Evolutionary conservation across 306 rosid species (phyloP).

Genomic region (Trifolium pratense): DNA sequence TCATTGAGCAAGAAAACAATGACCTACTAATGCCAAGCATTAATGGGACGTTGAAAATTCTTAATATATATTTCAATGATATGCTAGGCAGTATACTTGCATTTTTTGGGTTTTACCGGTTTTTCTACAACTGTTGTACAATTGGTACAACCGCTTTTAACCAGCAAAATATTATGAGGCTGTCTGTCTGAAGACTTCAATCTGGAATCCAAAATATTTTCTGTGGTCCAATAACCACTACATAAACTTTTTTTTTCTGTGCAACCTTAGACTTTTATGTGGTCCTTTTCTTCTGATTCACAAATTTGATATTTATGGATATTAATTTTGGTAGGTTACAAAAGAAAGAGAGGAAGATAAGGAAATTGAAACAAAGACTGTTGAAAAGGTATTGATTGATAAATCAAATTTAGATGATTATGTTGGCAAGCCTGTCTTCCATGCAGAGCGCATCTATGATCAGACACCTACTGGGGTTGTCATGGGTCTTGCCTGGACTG

Average conservation of each 20-base stretch:
- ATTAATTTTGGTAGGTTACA: constrained; percentile 58
- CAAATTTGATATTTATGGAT: constrained; percentile 28
- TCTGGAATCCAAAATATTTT: constrained; percentile 24
- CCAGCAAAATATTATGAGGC: constrained; percentile 9
- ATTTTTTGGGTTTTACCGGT: constrained; percentile 18
- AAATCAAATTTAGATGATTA: constrained; percentile 63
- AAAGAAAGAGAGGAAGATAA: constrained; percentile 46
- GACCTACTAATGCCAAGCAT: constrained; percentile 12
- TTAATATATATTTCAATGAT: constrained; percentile 17
- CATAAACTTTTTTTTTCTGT: constrained; percentile 6
- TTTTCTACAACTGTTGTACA: constrained; percentile 14
- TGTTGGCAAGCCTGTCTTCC: constrained; percentile 99
- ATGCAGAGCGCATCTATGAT: constrained; percentile 88
- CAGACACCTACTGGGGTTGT: constrained; percentile 93
- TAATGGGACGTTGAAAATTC: constrained; percentile 17
- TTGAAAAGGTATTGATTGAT: constrained; percentile 67
- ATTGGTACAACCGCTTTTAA: constrained; percentile 13
- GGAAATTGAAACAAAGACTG: constrained; percentile 49
- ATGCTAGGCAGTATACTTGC: neutral
- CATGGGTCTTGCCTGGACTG: constrained; percentile 99
- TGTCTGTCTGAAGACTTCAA: constrained; percentile 3
- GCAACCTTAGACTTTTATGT: constrained; percentile 16
- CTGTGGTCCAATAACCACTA: constrained; percentile 2
- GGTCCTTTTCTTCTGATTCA: constrained; percentile 7
- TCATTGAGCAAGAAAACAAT: constrained; percentile 21